phyloP scores from a whole-genome alignment of 345 rosid genomes.

The Luvunga scandens region DNA sequence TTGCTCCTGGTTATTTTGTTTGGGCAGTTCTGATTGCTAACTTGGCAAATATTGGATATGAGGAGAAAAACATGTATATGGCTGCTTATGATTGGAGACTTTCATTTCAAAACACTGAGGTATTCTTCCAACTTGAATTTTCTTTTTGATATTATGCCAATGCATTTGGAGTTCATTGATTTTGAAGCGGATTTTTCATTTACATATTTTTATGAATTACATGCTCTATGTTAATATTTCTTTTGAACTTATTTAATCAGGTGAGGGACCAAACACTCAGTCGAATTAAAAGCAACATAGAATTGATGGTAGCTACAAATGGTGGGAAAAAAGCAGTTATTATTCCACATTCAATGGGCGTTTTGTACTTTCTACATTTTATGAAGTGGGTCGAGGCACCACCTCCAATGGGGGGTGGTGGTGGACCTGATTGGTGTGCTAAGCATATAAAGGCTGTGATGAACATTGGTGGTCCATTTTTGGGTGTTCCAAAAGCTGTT shows the following conservation, averaged over 20 bases:
- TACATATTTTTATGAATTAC: no score
- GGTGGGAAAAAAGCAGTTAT: slow-evolving; percentile 61
- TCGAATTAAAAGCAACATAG: slow-evolving; percentile 67
- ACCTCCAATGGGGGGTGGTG: slow-evolving; percentile 71
- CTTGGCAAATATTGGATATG: slow-evolving; percentile 69
- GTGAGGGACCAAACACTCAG: slow-evolving; percentile 61
- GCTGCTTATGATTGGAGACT: slow-evolving; percentile 80
- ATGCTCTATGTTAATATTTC: neutral
- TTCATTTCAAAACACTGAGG: slow-evolving; percentile 76
- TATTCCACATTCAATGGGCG: slow-evolving; percentile 80
- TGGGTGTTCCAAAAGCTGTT: slow-evolving; percentile 68
- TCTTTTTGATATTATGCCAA: neutral
- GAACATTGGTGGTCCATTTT: slow-evolving; percentile 74
- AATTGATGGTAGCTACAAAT: slow-evolving; percentile 66
- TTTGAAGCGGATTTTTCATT: neutral
- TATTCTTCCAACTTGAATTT: slow-evolving; percentile 12
- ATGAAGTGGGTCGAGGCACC: slow-evolving; percentile 86
- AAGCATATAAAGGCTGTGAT: slow-evolving; percentile 63
- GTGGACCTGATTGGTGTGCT: slow-evolving; percentile 70
- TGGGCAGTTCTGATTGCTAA: slow-evolving; percentile 82
- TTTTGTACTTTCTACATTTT: slow-evolving; percentile 66
- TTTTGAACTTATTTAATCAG: slow-evolving; percentile 32
- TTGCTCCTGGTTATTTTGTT: slow-evolving; percentile 74
- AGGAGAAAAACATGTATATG: slow-evolving; percentile 80
- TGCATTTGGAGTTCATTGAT: neutral